Conservation (phyloP, 1,139 yeast species). For the Yamadazyma membranifaciens region DNA sequence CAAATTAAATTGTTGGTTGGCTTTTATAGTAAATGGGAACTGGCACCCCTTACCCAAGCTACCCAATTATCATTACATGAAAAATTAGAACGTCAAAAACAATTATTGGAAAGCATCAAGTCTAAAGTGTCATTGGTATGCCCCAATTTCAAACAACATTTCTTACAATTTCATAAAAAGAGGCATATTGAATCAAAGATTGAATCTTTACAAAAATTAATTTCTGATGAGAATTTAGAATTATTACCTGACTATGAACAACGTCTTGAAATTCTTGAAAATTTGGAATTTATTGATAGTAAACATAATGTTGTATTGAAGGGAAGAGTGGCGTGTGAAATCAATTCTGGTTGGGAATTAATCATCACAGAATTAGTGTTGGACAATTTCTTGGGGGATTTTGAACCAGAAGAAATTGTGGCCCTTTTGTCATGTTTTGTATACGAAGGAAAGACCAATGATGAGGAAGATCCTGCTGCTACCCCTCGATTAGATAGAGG, state of each 20-base stretch:
- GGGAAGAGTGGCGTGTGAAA: slow-evolving; percentile 85
- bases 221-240: slow-evolving; percentile 87
- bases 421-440: slow-evolving; percentile 90
- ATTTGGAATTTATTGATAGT: slow-evolving; percentile 73
- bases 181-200: slow-evolving; percentile 51
- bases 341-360: slow-evolving; percentile 88
- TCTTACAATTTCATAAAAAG: slow-evolving; percentile 45
- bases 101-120: slow-evolving; percentile 34
- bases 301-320: slow-evolving; percentile 76
- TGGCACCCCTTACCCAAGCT: slow-evolving; percentile 39
- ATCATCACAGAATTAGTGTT: slow-evolving; percentile 84
- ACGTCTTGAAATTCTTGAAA: slow-evolving; percentile 71
- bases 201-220: slow-evolving; percentile 52
- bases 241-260: slow-evolving; percentile 92
- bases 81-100: slow-evolving; percentile 43
- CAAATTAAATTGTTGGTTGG: slow-evolving; percentile 40
- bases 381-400: slow-evolving; percentile 89
- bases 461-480: slow-evolving; percentile 56
- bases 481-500: slow-evolving; percentile 89
- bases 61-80: slow-evolving; percentile 57
- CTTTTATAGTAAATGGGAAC: slow-evolving; percentile 47
- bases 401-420: slow-evolving; percentile 94
- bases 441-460: slow-evolving; percentile 78
- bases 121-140: slow-evolving; percentile 29
- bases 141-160: slow-evolving; percentile 49